Evolutionary conservation across 208 protist species (phyloP).

Genomic region (Ichthyophonus hoferi): DNA sequence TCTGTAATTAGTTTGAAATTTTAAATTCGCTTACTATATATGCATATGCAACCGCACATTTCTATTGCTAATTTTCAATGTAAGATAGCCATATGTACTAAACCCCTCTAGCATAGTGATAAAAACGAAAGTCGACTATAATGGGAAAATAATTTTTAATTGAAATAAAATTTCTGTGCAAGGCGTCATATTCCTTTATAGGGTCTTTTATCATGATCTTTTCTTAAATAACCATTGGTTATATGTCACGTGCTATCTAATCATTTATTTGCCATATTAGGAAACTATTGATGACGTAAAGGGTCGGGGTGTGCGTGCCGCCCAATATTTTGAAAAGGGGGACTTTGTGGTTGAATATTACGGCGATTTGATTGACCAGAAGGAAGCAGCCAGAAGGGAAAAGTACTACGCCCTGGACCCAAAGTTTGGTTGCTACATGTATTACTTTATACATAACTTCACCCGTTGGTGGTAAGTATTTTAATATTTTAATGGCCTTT

Average conservation of each 20-base stretch:
- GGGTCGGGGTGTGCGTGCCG: background rate
- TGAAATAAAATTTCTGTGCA: too few species aligned
- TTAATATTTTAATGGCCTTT: too few species aligned
- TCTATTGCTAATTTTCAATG: too few species aligned
- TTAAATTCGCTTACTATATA: background rate
- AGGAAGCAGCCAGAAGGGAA: constrained; percentile 16
- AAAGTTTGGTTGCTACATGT: constrained; percentile 37
- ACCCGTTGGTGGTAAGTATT: background rate
- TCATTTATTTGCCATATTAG: background rate
- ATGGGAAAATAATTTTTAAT: too few species aligned
- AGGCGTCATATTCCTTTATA: too few species aligned
- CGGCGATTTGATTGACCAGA: constrained; percentile 12
- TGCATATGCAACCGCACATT: background rate
- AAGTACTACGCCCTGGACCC: background rate
- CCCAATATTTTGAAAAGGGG: background rate
- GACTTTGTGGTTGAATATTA: constrained; percentile 35
- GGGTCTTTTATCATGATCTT: too few species aligned
- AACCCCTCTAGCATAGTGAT: background rate
- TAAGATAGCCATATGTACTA: background rate
- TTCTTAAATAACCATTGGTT: too few species aligned
- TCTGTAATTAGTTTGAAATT: background rate
- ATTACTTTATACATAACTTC: constrained; percentile 24
- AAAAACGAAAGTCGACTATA: too few species aligned
- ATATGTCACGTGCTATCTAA: too few species aligned
- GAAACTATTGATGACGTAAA: background rate